phyloP scores from a whole-genome alignment of 2,329 filamentous ascomycete species.

The Beauveria caledonica region DNA sequence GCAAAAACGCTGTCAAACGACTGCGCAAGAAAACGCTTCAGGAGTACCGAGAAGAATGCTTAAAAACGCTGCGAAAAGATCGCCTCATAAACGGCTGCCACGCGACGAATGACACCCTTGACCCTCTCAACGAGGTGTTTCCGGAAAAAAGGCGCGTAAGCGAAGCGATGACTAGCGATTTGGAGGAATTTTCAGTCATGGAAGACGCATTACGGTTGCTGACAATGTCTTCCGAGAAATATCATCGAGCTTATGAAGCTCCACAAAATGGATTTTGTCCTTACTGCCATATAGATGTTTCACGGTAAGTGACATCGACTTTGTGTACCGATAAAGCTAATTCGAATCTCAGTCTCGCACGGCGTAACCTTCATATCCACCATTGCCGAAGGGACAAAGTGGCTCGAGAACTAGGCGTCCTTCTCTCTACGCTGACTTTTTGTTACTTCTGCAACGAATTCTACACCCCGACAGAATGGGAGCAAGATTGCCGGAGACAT shows the following conservation, averaged over 20 bases:
- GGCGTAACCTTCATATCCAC: conserved; percentile 1
- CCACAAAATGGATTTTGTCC: background rate
- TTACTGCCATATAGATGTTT: background rate
- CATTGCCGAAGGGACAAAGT: background rate
- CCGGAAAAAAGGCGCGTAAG: background rate
- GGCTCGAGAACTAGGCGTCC: background rate
- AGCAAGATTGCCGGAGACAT: background rate
- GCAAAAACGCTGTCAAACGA: background rate
- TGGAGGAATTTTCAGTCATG: background rate
- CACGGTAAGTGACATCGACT: background rate
- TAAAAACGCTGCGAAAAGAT: background rate
- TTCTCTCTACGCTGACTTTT: background rate
- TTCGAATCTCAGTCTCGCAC: background rate
- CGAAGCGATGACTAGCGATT: background rate
- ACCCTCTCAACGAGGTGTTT: conserved; percentile 1
- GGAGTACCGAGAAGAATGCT: background rate
- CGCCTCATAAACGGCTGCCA: background rate
- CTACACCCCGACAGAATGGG: background rate
- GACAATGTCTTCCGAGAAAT: background rate
- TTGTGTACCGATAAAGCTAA: background rate
- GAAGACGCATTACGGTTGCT: background rate
- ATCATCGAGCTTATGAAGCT: background rate
- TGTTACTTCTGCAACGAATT: conserved; percentile 7
- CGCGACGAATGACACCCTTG: background rate
- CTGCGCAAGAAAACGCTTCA: background rate